Base-by-base conservation (phyloP, 78 protist genomes). In the Emiliania huxleyi region DNA sequence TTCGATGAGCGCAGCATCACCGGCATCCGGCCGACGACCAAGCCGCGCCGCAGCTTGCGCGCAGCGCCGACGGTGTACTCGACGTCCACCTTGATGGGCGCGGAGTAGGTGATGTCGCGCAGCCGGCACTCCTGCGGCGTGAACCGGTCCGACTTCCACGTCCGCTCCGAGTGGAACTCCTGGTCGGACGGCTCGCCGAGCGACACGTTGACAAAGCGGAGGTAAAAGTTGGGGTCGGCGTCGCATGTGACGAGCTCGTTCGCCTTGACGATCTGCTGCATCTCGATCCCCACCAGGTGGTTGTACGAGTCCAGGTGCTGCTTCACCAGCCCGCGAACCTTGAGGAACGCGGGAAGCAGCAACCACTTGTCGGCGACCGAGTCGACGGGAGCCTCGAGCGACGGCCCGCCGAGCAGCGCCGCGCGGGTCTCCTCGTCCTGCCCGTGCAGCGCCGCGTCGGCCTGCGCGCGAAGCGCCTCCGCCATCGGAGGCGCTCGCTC, bases 251-350 rank as follows among this genome's bases (percentile, higher is more conserved):
- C 85, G 15, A 29, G 38, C 56, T 95, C 93, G 95, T 99, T 99
- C 42, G 99, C 99, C 89, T 42, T 35, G 42, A 99, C 88, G 62
- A 98, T 97, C 87, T 89, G 62, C n/a, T 91, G 43, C 29, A 96
- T 93, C 0, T 93, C 95, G 15, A 93, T 93, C 69, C 96, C 87
- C 43, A 99, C 44, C 56, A 99, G 97, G 91, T 96, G 96, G 94
- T 99, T 97, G 97, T 94, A 99, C 46, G 98, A 96, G 89, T 98
- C 99, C 62, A 98, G 95, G 95, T 99, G 99, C 94, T 98, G 99
- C 92, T 94, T 88, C 43, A 98, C 98, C 56, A 99, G 96, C 22
- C 99, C 99, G 69, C 96, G 90, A 42, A 94, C 91, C 69, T 95
- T 96, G 43, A 99, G 93, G 92, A 98, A 99, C 1, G 99, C 98